Percentiles rank a stretch among this genome's conserved stretches.
Conservation (phyloP, 768 basidiomycete species). For the Termitomyces eurrhizus region DNA sequence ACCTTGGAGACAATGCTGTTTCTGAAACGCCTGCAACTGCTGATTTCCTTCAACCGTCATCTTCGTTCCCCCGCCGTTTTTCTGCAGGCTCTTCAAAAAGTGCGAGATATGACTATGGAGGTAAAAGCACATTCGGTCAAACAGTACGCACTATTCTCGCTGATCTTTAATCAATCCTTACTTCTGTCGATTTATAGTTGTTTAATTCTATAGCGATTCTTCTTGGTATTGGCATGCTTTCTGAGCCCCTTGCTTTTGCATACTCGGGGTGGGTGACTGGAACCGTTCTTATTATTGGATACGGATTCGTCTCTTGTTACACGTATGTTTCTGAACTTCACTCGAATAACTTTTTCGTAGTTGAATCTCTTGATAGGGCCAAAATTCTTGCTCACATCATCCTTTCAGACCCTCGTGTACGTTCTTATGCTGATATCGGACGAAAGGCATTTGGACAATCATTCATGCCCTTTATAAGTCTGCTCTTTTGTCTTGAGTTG, state of each 20-base stretch:
- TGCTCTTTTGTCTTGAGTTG: conserved; percentile 82
- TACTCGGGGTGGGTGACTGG: conserved; percentile 89
- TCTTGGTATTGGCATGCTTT: conserved; percentile 85
- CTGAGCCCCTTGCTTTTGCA: conserved; percentile 87
- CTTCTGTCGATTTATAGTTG: conserved; percentile 42
- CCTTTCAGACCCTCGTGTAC: conserved; percentile 58
- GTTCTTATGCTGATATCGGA: conserved; percentile 88
- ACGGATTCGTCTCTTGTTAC: conserved; percentile 81
- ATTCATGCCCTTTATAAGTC: conserved; percentile 59
- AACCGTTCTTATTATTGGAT: conserved; percentile 66
- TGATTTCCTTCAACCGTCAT: not conserved
- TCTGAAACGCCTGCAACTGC: not conserved
- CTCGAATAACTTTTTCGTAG: not conserved
- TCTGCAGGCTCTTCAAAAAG: conserved; percentile 29
- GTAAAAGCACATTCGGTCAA: conserved; percentile 71
- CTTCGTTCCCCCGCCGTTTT: conserved; percentile 22
- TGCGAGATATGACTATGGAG: conserved; percentile 33
- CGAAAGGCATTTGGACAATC: conserved; percentile 81
- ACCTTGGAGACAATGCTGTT: not conserved
- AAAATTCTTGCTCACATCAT: conserved; percentile 83
- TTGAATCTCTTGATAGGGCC: conserved; percentile 46
- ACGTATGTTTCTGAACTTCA: conserved; percentile 52
- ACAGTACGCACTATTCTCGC: conserved; percentile 40
- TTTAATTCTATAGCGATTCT: conserved; percentile 87
- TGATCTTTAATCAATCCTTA: conserved; percentile 1